Conservation (phyloP, 2,329 filamentous ascomycete species). For the Phialocephala sp. region DNA sequence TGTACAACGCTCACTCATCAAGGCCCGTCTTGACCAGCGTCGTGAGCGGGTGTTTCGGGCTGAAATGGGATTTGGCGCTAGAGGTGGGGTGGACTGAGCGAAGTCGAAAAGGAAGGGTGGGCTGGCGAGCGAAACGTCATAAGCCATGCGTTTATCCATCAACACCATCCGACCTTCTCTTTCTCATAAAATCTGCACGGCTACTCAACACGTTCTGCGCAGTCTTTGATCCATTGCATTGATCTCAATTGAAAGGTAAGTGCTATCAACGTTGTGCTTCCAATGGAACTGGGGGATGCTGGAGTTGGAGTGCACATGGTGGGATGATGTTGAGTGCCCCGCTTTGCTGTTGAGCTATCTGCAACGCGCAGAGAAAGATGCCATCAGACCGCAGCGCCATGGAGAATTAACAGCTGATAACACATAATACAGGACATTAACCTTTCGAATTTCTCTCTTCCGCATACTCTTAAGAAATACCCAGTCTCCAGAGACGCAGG, state of each 20-base stretch:
- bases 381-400: conserved; percentile 12
- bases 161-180: conserved; percentile 11
- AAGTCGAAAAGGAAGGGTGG: background rate
- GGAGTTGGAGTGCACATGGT: background rate
- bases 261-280: background rate
- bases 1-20: conserved; percentile 35
- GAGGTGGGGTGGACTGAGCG: conserved; percentile 28
- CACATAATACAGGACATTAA: conserved; percentile 12
- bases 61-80: conserved; percentile 21
- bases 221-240: background rate
- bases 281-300: background rate
- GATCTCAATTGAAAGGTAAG: conserved; percentile 30
- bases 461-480: background rate
- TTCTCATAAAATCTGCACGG: background rate
- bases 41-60: conserved; percentile 18
- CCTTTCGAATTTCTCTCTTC: background rate
- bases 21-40: conserved; percentile 9
- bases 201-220: conserved; percentile 8
- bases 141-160: conserved; percentile 11
- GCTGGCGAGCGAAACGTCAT: conserved; percentile 28
- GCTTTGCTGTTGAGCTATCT: background rate
- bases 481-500: conserved; percentile 25
- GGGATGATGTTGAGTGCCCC: conserved; percentile 10
- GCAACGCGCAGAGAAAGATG: background rate
- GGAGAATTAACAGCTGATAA: conserved; percentile 22